Evolutionary conservation across 495 filamentous ascomycete genomes (phyloP).

Genomic region (Aspergillus sparsus): DNA sequence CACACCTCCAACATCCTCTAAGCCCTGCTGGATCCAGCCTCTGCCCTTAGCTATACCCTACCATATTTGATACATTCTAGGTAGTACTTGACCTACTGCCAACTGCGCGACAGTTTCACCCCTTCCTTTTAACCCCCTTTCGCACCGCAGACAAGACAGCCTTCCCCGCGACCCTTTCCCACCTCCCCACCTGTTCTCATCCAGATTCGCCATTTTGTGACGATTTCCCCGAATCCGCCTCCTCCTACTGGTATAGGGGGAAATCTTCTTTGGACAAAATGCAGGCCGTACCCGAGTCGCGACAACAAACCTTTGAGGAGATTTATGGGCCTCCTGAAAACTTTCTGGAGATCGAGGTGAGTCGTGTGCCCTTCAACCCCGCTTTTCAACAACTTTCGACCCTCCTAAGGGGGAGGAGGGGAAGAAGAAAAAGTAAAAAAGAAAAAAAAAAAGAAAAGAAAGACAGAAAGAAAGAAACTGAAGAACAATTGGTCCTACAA

Average conservation of each 20-base stretch:
- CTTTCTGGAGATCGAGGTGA: constrained; percentile 95
- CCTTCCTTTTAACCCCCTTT: too few species aligned
- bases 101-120: too few species aligned
- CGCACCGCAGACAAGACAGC: neutral
- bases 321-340: constrained; percentile 99
- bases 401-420: neutral
- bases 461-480: neutral
- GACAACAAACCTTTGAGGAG: constrained; percentile 95
- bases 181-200: neutral
- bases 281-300: constrained; percentile 81
- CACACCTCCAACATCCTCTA: neutral
- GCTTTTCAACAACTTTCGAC: constrained; percentile 7
- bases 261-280: constrained; percentile 46
- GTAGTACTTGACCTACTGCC: too few species aligned
- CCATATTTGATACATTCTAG: too few species aligned
- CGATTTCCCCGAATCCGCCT: neutral
- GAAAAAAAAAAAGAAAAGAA: neutral
- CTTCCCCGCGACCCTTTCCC: neutral
- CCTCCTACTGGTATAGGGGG: neutral
- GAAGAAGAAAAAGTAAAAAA: neutral
- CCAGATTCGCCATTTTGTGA: neutral
- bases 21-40: too few species aligned
- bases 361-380: constrained; percentile 20
- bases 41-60: neutral
- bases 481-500: too few species aligned